A percentile compares a stretch with the other conserved stretches of the same genome.
Conservation (phyloP, 2,329 filamentous ascomycete genomes). For the Zymoseptoria passerinii region DNA sequence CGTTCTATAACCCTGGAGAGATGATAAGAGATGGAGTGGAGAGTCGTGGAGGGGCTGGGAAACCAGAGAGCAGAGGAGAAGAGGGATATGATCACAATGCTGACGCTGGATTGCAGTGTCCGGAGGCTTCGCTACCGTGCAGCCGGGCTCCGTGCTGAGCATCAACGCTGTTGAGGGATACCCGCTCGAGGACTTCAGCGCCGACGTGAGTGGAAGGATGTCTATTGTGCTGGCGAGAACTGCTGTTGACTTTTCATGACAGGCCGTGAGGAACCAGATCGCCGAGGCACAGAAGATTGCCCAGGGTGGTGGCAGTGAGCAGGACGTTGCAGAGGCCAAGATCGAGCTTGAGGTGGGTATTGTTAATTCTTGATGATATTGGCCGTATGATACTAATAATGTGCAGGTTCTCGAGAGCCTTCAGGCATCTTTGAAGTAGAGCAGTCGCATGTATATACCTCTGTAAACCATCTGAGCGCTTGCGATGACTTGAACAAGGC, state of each 20-base stretch:
- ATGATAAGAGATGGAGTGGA: neutral
- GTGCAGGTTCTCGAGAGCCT: conserved; percentile 71
- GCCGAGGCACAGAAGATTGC: conserved; percentile 93
- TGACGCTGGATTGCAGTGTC: conserved; percentile 54
- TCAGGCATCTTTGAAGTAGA: conserved; percentile 73
- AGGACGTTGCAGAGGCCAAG: conserved; percentile 97
- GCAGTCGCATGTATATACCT: conserved; percentile 18
- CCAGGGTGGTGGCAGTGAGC: conserved; percentile 82
- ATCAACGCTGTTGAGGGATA: conserved; percentile 98
- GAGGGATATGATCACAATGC: neutral
- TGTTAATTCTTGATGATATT: conserved; percentile 25
- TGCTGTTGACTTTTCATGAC: neutral
- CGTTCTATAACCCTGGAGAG: conserved; percentile 34
- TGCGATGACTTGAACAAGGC: neutral
- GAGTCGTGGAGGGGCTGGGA: neutral
- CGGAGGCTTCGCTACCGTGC: conserved; percentile 92
- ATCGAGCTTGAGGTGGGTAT: conserved; percentile 86
- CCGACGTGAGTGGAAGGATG: conserved; percentile 49
- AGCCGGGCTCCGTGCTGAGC: conserved; percentile 89
- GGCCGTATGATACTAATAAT: conserved; percentile 4
- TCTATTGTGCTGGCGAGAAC: neutral
- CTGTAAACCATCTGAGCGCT: conserved; percentile 17
- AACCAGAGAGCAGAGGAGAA: neutral
- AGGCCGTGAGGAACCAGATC: conserved; percentile 80
- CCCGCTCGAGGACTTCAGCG: conserved; percentile 91